Percentiles rank a stretch among this genome's conserved stretches.
Conservation (phyloP, 140 eudicot species). For the Flaveria floridana region DNA sequence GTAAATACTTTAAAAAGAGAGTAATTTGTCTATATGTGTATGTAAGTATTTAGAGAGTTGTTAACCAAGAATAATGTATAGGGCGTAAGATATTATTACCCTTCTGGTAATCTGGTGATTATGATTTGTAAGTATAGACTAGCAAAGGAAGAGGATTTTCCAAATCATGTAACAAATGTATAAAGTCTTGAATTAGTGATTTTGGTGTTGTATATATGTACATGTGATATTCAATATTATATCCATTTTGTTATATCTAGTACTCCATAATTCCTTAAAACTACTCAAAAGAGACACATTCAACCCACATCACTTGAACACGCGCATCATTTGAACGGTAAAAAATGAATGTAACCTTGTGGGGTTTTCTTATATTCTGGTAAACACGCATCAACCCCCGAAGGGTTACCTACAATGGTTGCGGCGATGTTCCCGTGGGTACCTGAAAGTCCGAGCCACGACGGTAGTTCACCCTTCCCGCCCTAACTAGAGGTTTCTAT, state of each 20-base stretch:
- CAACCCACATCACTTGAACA: no score
- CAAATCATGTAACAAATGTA: conserved; percentile 31
- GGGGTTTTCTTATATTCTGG: no score
- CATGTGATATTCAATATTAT: conserved; percentile 14
- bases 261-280: not conserved
- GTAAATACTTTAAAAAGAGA: conserved; percentile 37
- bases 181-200: conserved; percentile 30
- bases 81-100: conserved; percentile 23
- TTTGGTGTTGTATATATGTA: conserved; percentile 16
- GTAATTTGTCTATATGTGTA: conserved; percentile 3
- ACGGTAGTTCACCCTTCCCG: no score
- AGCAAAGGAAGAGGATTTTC: conserved; percentile 31
- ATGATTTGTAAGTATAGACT: conserved; percentile 40
- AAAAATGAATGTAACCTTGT: no score
- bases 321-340: no score
- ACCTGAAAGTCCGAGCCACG: no score
- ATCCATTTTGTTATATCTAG: conserved; percentile 12
- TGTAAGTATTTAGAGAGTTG: conserved; percentile 31
- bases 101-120: conserved; percentile 28
- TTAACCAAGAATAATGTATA: conserved; percentile 35
- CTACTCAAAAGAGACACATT: no score
- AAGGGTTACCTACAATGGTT: no score
- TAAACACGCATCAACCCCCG: no score
- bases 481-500: no score
- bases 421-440: no score